Percentiles rank a stretch among this genome's conserved stretches.
These are phyloP conservation scores for Carex scoparia DNA, from an alignment of 176 grass and related monocot genomes.

Conservation along the genomic window DNA sequence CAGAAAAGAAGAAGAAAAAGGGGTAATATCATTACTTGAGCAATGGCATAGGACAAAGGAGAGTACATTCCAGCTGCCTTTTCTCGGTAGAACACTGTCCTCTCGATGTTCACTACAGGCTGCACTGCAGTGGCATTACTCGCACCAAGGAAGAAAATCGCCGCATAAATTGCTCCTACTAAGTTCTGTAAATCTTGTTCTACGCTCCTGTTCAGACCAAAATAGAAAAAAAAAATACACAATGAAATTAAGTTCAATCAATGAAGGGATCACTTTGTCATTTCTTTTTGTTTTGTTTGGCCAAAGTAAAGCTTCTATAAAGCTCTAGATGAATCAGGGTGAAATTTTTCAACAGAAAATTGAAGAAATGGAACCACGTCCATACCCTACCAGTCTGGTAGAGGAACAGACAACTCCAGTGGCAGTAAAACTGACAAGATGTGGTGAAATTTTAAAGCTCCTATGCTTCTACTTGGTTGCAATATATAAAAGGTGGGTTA, in stretches of 20 bases:
- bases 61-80: conserved; percentile 96
- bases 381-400: neutral
- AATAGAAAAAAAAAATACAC: conserved; percentile 13
- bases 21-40: conserved; percentile 49
- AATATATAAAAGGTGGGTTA: neutral
- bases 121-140: conserved; percentile 59
- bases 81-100: conserved; percentile 85
- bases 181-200: conserved; percentile 48
- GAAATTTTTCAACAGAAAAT: conserved; percentile 3
- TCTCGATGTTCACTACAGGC: conserved; percentile 65
- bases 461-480: neutral
- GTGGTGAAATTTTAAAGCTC: neutral
- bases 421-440: neutral
- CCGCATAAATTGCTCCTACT: conserved; percentile 73
- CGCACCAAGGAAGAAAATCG: conserved; percentile 73
- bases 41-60: conserved; percentile 76
- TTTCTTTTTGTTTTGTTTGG: neutral
- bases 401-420: neutral
- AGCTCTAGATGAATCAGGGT: neutral
- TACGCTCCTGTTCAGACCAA: conserved; percentile 35
- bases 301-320: neutral
- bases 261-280: neutral
- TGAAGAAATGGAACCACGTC: neutral
- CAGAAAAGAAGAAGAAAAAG: neutral
- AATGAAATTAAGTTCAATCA: conserved; percentile 2